Evolutionary conservation across 2,329 filamentous ascomycete species (phyloP), one percentile per base, ranked within the genome.

Genomic region (Claviceps spartinae): DNA sequence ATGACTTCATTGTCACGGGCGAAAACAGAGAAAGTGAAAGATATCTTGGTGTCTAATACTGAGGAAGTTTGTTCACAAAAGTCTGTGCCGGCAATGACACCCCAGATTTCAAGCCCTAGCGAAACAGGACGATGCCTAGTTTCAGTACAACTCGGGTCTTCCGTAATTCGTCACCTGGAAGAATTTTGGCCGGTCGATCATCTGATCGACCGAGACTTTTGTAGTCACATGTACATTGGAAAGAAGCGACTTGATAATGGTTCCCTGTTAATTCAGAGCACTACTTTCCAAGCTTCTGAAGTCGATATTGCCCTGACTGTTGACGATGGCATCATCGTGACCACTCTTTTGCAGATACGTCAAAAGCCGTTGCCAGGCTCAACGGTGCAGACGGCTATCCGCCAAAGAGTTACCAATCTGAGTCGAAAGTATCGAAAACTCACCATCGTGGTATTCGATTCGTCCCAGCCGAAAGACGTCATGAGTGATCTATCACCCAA

Each of bases 271-370:
- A 16, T 9, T 13, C 34, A 14, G 13, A 22, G 18, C 22, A 8
- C 26, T 20, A 18, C 13, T 0, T 56, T 67, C 0, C 63, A 76
- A 1, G 66, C 67, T 1, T 67, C 71, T 5, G 85, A 88, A 63
- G 83, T 86, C 2, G 89, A 95, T 59, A 66, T 95, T 3, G 77
- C 85, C 1, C 59, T 90, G 5, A 86, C 86, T 0, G 81, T 86
- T 0, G 73, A 71, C 0, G 80, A 77, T 0, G 88, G 86, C 0
- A 68, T 95, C 2, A 65, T 95, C 1, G 61, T 86, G 20, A 86
- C 86, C 1, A 86, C 79, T 0, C 69, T 90, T 5, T 79, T 90
- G 55, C 81, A 83, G 57, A 73, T 85, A 26, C 84, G 82, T 44
- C 90, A 95, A 60, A 78, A 75, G 47, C 72, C 83, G 2, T 71